phyloP scores from a whole-genome alignment of 371 early-diverging fungal genomes.

The Syncephalastrum sp. region DNA sequence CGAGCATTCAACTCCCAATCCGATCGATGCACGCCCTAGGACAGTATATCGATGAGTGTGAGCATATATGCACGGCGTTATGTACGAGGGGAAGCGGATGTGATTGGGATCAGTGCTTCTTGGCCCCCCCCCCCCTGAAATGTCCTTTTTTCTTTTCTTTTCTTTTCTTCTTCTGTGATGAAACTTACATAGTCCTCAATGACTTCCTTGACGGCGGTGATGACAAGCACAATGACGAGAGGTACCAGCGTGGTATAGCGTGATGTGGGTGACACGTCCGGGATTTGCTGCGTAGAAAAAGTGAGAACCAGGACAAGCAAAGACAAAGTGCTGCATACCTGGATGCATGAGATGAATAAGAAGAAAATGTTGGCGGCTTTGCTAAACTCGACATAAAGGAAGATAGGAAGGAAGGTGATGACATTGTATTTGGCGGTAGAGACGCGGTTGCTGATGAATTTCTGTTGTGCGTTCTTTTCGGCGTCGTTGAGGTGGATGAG shows the following conservation, averaged over 20 bases:
- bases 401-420: constrained; percentile 87
- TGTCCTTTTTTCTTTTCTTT: not conserved
- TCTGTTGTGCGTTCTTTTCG: constrained; percentile 65
- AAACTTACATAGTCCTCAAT: constrained; percentile 83
- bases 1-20: constrained; percentile 80
- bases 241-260: constrained; percentile 92
- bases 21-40: constrained; percentile 76
- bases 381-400: constrained; percentile 91
- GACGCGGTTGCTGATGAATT: constrained; percentile 78
- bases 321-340: constrained; percentile 41
- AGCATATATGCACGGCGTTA: constrained; percentile 1
- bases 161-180: not conserved
- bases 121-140: not conserved
- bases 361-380: constrained; percentile 97
- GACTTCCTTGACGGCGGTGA: constrained; percentile 95
- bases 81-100: not conserved
- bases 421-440: constrained; percentile 91
- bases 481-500: constrained; percentile 83
- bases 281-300: constrained; percentile 66
- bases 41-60: too few species aligned
- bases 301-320: not conserved
- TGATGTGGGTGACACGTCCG: constrained; percentile 82
- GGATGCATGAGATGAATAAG: constrained; percentile 82
- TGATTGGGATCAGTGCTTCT: constrained; percentile 1
- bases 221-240: constrained; percentile 84